Percentiles rank a stretch among this genome's conserved stretches.
phyloP scores from a whole-genome alignment of 495 filamentous ascomycete genomes.

The Lindgomyces ingoldianus region DNA sequence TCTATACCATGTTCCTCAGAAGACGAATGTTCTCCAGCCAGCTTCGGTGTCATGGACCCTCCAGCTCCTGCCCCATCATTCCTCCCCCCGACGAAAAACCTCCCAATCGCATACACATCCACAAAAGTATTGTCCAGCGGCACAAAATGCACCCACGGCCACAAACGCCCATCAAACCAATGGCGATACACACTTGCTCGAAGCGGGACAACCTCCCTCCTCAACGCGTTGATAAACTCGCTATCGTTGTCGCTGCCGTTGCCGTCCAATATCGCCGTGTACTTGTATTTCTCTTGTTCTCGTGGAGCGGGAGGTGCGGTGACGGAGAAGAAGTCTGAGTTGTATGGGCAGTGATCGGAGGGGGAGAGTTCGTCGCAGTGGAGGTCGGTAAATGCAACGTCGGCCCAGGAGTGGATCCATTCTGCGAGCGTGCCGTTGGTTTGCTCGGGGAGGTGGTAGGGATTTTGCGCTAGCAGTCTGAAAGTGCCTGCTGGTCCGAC shows the following conservation, averaged over 20 bases:
- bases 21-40: too few relatives aligned
- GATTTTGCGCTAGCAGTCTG: constrained; percentile 25
- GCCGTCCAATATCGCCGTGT: constrained; percentile 47
- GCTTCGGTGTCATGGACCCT: too few relatives aligned
- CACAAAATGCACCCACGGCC: constrained; percentile 55
- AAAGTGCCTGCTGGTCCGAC: constrained; percentile 35
- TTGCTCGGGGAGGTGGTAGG: constrained; percentile 35
- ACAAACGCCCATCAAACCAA: constrained; percentile 46
- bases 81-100: constrained; percentile 68
- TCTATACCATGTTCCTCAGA: too few relatives aligned
- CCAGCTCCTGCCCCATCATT: too few relatives aligned
- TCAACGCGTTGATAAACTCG: constrained; percentile 35
- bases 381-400: constrained; percentile 41
- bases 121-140: constrained; percentile 81
- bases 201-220: constrained; percentile 34
- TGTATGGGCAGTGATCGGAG: too few relatives aligned
- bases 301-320: constrained; percentile 18
- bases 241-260: constrained; percentile 42
- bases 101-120: constrained; percentile 75
- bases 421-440: constrained; percentile 4
- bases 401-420: constrained; percentile 42
- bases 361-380: constrained; percentile 44
- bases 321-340: constrained; percentile 35
- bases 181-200: constrained; percentile 47
- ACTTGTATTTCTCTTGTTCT: constrained; percentile 42